These are phyloP conservation scores for Dispira parvispora DNA, from an alignment of 192 early-diverging fungal species.

Conservation along the genomic window DNA sequence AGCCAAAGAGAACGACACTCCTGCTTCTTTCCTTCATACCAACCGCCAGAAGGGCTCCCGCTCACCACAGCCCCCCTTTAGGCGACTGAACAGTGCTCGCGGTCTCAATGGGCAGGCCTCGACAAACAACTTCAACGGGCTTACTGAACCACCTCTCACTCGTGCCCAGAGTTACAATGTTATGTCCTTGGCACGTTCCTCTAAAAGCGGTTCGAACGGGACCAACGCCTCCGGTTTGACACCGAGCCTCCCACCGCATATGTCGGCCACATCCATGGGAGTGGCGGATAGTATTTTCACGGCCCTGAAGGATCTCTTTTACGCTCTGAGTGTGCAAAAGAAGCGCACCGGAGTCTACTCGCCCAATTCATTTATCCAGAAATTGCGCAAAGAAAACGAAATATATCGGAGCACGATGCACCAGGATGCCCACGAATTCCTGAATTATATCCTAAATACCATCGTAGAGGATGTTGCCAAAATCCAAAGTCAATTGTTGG, in stretches of 20 bases:
- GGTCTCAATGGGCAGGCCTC: too few relatives aligned
- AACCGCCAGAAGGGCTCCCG: too few relatives aligned
- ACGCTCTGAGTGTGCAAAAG: slow-evolving; percentile 60
- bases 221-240: too few relatives aligned
- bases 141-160: too few relatives aligned
- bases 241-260: slow-evolving; percentile 16
- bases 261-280: slow-evolving; percentile 24
- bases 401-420: slow-evolving; percentile 85
- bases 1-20: too few relatives aligned
- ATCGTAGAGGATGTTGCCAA: slow-evolving; percentile 72
- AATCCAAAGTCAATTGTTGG: slow-evolving; percentile 19
- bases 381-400: slow-evolving; percentile 89
- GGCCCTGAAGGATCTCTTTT: slow-evolving; percentile 72
- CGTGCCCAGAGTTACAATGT: too few relatives aligned
- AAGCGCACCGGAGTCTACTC: slow-evolving; percentile 70
- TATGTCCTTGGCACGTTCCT: too few relatives aligned
- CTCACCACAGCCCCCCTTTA: too few relatives aligned
- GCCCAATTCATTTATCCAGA: slow-evolving; percentile 70
- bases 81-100: too few relatives aligned
- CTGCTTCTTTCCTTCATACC: too few relatives aligned
- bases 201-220: too few relatives aligned
- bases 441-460: slow-evolving; percentile 86
- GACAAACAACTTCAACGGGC: too few relatives aligned
- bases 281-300: slow-evolving; percentile 74
- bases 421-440: slow-evolving; percentile 97